Base-by-base conservation (phyloP, 495 filamentous ascomycete genomes). In the Trichocladium uniseriatum region DNA sequence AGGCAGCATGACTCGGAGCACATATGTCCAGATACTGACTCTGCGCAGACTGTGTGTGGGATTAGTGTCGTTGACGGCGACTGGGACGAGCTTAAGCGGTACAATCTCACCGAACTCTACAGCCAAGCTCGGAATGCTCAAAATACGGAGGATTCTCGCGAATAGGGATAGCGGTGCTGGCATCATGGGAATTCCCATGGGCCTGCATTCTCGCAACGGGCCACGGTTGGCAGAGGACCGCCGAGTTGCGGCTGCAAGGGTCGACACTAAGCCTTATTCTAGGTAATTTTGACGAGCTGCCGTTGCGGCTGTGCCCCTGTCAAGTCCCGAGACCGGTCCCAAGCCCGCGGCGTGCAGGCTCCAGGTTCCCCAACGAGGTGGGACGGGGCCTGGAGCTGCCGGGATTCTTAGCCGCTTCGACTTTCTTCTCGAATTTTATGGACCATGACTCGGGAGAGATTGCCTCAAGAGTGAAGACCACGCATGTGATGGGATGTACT, bases 21-120 rank as follows among this genome's bases (percentile, higher is more conserved):
- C 13, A 5, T 8, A 8, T 16, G 9, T 15, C 2, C 28, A n/a
- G 18, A 39, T 21, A 7, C 24, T 52, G 39, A 40, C 45, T 37
- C 21, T 27, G 1, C 21, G 28, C 38, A 75, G 71, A 66, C 58
- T 16, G 66, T 68, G 16, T 69, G 65, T 43, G 66, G 69, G 4
- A 70, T 75, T 59, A 70, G 68, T 22, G 72, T 75, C 27, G 72
- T 75, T n/a, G 70, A 67, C 14, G 60, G 67, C n/a, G 71, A 73
- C 36, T 75, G 71, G 71, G 70, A 75, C 13, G 61, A 62, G 21
- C 61, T 74, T 48, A 72, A 70, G 57, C 61, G 62, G 34, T 75
- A 69, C 45, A 75, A 75, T 54, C 55, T 75, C 19, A 66, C 69
- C 8, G 71, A 73, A 49, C 62, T 75, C 13, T 74, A 73, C 37